These are phyloP conservation scores for Oryza glumipatula DNA, from an alignment of 176 grass and related monocot species.

Conservation along the genomic window DNA sequence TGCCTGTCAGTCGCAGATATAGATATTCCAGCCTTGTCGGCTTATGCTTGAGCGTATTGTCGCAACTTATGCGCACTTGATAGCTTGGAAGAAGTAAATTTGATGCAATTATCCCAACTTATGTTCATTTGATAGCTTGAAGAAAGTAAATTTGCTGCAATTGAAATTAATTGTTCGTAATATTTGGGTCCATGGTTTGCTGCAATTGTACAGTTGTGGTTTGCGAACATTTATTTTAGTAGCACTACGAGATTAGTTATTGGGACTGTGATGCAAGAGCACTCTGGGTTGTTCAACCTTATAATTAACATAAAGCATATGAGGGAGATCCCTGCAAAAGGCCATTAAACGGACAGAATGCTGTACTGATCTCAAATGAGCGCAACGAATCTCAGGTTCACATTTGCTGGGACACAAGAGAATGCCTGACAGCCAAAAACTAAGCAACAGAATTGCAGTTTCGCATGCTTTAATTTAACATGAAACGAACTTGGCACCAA, in stretches of 20 bases:
- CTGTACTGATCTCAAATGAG: neutral
- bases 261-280: neutral
- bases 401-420: neutral
- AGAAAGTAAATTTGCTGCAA: neutral
- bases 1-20: conserved; percentile 13
- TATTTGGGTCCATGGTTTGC: neutral
- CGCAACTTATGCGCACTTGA: neutral
- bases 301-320: neutral
- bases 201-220: neutral
- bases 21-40: neutral
- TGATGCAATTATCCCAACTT: neutral
- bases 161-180: neutral
- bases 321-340: neutral
- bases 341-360: conserved; percentile 2
- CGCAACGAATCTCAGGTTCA: neutral
- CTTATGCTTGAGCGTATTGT: conserved; percentile 7
- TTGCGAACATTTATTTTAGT: neutral
- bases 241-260: neutral
- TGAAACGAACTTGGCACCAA: neutral
- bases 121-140: neutral
- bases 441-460: neutral
- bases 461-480: neutral
- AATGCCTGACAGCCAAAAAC: neutral
- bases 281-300: neutral
- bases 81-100: no score